Conservation (phyloP, 2,329 filamentous ascomycete genomes). For the Beauveria sp. region DNA sequence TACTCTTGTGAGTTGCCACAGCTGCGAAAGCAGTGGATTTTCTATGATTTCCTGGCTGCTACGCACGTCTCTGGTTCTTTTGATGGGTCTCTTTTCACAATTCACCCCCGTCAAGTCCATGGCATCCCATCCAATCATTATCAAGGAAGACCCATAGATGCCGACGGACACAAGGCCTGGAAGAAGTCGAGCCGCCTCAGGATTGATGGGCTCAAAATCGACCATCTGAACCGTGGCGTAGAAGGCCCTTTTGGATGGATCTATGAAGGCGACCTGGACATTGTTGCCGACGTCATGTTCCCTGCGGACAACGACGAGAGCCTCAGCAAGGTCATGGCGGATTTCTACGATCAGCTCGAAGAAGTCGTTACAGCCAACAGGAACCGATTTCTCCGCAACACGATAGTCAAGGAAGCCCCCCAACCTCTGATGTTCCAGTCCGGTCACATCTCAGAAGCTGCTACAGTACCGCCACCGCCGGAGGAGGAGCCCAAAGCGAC, state of each 20-base stretch:
- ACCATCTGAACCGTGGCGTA: constrained; percentile 89
- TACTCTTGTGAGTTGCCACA: constrained; percentile 92
- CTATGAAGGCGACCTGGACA: constrained; percentile 92
- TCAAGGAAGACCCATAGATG: constrained; percentile 43
- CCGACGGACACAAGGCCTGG: constrained; percentile 67
- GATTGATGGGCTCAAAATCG: constrained; percentile 89
- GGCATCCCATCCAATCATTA: constrained; percentile 59
- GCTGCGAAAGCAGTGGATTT: constrained; percentile 90
- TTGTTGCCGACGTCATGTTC: constrained; percentile 92
- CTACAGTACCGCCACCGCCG: constrained; percentile 11
- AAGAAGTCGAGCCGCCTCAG: constrained; percentile 92
- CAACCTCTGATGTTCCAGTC: constrained; percentile 21
- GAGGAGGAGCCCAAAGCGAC: background rate
- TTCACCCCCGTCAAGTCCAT: constrained; percentile 88
- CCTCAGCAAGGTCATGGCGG: constrained; percentile 88
- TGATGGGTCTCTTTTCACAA: constrained; percentile 93
- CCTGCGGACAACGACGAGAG: constrained; percentile 82
- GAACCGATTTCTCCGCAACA: constrained; percentile 51
- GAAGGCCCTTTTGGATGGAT: constrained; percentile 97
- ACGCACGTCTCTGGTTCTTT: constrained; percentile 95
- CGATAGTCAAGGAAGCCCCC: constrained; percentile 21
- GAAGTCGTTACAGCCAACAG: constrained; percentile 78
- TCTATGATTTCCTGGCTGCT: constrained; percentile 93
- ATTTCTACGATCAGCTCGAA: constrained; percentile 94
- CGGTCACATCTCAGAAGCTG: constrained; percentile 26